These are phyloP conservation scores for Phytophthora uliginosa DNA, from an alignment of 352 stramenopile genomes.

Conservation along the genomic window DNA sequence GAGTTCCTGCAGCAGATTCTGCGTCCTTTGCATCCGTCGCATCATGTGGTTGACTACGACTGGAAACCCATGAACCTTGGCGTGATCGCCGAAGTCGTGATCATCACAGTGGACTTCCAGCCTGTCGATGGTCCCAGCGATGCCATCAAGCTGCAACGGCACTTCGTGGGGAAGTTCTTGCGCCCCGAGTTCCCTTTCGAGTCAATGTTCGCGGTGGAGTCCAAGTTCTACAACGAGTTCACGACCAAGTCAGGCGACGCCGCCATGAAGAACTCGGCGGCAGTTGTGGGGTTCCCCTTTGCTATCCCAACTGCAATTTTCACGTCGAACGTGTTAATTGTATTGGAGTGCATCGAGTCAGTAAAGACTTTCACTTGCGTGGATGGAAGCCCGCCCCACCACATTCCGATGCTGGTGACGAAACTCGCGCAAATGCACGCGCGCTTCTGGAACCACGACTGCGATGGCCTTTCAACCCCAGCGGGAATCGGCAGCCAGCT, in stretches of 20 bases:
- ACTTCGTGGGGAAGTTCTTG: slow-evolving; percentile 82
- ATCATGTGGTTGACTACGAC: slow-evolving; percentile 55
- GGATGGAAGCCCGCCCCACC: slow-evolving; percentile 62
- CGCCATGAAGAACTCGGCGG: slow-evolving; percentile 31
- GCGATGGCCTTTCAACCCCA: slow-evolving; percentile 49
- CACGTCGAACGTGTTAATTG: slow-evolving; percentile 76
- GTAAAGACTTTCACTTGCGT: slow-evolving; percentile 71
- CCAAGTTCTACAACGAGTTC: slow-evolving; percentile 76
- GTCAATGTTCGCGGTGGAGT: slow-evolving; percentile 85
- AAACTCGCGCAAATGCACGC: slow-evolving; percentile 78
- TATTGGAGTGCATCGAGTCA: slow-evolving; percentile 66
- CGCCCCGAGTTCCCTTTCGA: slow-evolving; percentile 84
- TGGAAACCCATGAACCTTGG: slow-evolving; percentile 79
- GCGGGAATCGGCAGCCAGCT: slow-evolving; percentile 83
- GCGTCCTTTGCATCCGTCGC: slow-evolving; percentile 17
- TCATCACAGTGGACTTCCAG: slow-evolving; percentile 49
- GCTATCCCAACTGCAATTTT: slow-evolving; percentile 61
- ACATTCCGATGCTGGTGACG: slow-evolving; percentile 53
- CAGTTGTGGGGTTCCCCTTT: slow-evolving; percentile 58
- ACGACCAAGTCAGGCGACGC: slow-evolving; percentile 21
- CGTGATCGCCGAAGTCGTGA: slow-evolving; percentile 84
- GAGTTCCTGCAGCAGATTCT: slow-evolving; percentile 65
- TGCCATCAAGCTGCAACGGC: slow-evolving; percentile 21
- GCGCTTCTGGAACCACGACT: slow-evolving; percentile 59
- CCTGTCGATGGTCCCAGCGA: slow-evolving; percentile 8